Percentiles rank a stretch among this genome's conserved stretches.
phyloP scores from a whole-genome alignment of 2,329 filamentous ascomycete species.

The Neopestalotiopsis sp. region DNA sequence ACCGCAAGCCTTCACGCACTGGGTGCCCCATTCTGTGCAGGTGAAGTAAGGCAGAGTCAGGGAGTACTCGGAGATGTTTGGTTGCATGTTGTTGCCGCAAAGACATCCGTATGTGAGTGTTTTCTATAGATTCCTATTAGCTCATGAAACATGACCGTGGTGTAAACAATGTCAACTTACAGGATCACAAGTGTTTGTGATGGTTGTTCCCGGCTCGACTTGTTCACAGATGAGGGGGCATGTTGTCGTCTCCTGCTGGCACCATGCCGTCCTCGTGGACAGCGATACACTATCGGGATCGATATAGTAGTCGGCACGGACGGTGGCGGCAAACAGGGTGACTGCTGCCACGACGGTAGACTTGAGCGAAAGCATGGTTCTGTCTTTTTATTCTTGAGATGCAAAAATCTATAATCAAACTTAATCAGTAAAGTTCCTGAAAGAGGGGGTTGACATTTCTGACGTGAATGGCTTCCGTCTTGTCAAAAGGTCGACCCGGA shows the following conservation, averaged over 20 bases:
- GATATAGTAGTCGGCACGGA: conserved; percentile 65
- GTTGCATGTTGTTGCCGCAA: conserved; percentile 69
- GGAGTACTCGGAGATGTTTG: conserved; percentile 79
- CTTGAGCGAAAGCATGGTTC: conserved; percentile 61
- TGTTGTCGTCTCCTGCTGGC: conserved; percentile 62
- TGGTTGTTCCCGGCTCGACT: conserved; percentile 52
- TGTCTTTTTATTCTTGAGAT: not conserved
- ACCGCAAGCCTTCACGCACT: conserved; percentile 68
- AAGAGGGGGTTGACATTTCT: not conserved
- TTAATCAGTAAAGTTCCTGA: conserved; percentile 1
- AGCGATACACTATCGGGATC: conserved; percentile 65
- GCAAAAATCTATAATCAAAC: conserved; percentile 3
- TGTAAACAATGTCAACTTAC: conserved; percentile 46
- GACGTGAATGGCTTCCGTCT: not conserved
- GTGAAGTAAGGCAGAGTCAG: conserved; percentile 80
- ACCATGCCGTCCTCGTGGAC: conserved; percentile 64
- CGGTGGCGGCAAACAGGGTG: conserved; percentile 55
- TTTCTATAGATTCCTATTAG: conserved; percentile 42
- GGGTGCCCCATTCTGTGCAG: conserved; percentile 73
- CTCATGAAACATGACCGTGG: no score
- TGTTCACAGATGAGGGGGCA: conserved; percentile 79
- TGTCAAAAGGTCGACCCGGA: not conserved
- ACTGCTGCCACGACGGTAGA: conserved; percentile 60
- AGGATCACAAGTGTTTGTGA: conserved; percentile 71
- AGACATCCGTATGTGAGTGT: conserved; percentile 74